These are phyloP conservation scores for Penicillium salamii DNA, from an alignment of 495 filamentous ascomycete genomes.

Conservation along the genomic window DNA sequence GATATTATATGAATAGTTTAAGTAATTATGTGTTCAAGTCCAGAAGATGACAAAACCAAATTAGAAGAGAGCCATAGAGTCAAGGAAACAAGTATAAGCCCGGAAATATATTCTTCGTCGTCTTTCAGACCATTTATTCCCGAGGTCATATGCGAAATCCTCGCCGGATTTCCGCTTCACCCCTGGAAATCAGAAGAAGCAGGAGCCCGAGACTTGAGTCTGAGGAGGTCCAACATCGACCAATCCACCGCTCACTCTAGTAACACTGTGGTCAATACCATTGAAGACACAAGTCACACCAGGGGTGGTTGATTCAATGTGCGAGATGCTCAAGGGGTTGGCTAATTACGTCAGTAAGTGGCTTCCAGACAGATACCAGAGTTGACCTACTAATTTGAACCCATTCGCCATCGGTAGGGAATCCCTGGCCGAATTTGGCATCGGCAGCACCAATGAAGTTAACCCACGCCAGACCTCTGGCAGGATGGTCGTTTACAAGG, in stretches of 20 bases:
- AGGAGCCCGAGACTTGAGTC: slow-evolving; percentile 23
- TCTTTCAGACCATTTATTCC: no score
- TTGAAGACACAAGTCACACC: slow-evolving; percentile 17
- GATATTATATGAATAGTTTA: no score
- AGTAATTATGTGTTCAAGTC: no score
- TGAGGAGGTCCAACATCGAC: slow-evolving; percentile 36
- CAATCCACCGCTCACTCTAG: slow-evolving; percentile 17
- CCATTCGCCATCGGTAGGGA: slow-evolving; percentile 7
- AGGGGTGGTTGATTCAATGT: slow-evolving; percentile 16
- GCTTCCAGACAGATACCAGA: not conserved
- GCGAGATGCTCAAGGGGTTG: slow-evolving; percentile 14
- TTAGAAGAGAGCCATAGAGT: no score
- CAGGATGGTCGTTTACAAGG: not conserved
- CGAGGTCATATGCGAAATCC: no score
- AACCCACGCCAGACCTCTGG: slow-evolving; percentile 2
- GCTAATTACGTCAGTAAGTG: slow-evolving; percentile 4
- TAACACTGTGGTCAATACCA: slow-evolving; percentile 25
- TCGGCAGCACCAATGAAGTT: slow-evolving; percentile 19
- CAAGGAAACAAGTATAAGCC: no score
- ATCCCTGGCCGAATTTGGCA: slow-evolving; percentile 14
- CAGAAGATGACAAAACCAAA: no score
- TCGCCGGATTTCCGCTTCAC: no score
- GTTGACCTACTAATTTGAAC: slow-evolving; percentile 12
- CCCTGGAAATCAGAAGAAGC: not conserved
- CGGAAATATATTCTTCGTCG: no score